These are phyloP conservation scores for Vachellia collinsii DNA, from an alignment of 306 rosid genomes.

Conservation along the genomic window DNA sequence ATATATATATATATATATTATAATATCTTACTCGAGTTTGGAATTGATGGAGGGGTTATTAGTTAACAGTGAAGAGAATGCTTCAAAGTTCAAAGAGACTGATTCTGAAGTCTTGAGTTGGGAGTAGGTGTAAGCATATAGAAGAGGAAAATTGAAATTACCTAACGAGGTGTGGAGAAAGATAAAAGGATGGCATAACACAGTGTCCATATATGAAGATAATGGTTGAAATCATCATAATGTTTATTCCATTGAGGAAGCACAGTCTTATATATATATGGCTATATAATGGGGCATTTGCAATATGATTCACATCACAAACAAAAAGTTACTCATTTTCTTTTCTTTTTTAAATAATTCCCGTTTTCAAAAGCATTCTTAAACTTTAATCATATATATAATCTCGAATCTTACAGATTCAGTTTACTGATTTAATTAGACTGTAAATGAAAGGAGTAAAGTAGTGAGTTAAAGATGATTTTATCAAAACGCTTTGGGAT, in stretches of 20 bases:
- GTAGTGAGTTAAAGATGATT: background rate
- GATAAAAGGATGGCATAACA: conserved; percentile 25
- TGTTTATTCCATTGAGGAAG: conserved; percentile 25
- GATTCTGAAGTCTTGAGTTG: conserved; percentile 11
- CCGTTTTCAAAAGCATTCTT: background rate
- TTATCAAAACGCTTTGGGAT: background rate
- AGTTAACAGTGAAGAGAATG: background rate
- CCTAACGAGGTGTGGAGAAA: conserved; percentile 37
- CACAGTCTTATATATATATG: conserved; percentile 11
- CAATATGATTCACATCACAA: conserved; percentile 35
- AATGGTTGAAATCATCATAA: conserved; percentile 39
- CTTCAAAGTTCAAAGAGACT: conserved; percentile 35
- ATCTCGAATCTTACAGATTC: background rate
- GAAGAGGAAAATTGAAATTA: conserved; percentile 30
- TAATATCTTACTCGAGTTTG: background rate
- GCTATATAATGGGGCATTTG: conserved; percentile 38
- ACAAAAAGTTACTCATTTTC: background rate
- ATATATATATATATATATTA: no score
- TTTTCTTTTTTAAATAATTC: background rate
- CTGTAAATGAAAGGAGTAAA: background rate
- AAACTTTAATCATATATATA: background rate
- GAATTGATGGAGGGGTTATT: background rate
- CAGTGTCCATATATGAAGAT: conserved; percentile 18
- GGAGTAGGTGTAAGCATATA: conserved; percentile 45
- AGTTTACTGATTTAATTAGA: background rate